Conservation (phyloP, 495 filamentous ascomycete species). For the Daldinia decipiens region DNA sequence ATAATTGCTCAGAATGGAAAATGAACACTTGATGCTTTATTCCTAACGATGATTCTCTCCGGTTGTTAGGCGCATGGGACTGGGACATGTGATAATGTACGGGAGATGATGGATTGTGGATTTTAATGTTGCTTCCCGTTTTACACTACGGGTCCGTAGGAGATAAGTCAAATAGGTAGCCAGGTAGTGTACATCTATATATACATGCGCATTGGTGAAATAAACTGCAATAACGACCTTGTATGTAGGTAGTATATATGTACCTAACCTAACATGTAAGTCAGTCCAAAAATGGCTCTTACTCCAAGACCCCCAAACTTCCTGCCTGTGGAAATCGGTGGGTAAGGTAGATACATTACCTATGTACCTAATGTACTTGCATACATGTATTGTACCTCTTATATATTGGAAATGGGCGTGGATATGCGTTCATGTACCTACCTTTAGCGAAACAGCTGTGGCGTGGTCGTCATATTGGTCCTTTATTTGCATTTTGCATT, state of each 20-base stretch:
- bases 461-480: slow-evolving; percentile 30
- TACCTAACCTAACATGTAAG: slow-evolving; percentile 12
- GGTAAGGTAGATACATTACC: slow-evolving; percentile 24
- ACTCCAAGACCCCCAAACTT: slow-evolving; percentile 23
- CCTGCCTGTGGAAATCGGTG: slow-evolving; percentile 11
- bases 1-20: slow-evolving; percentile 3
- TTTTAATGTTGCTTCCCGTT: not conserved
- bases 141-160: not conserved
- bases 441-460: not conserved
- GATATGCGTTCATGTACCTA: slow-evolving; percentile 1
- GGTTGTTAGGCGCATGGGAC: not conserved
- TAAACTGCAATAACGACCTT: not conserved
- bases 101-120: not conserved
- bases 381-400: not conserved
- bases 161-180: no score
- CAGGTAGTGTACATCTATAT: slow-evolving; percentile 2
- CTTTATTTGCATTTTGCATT: slow-evolving; percentile 14
- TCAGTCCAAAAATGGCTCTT: slow-evolving; percentile 41
- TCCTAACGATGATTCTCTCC: no score
- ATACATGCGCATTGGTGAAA: not conserved
- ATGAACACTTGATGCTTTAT: not conserved
- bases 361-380: not conserved
- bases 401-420: not conserved
- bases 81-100: slow-evolving; percentile 3
- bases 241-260: not conserved